A percentile compares a stretch with the other conserved stretches of the same genome.
Conservation (phyloP, 2,329 filamentous ascomycete species). For the Xylaria sp. region DNA sequence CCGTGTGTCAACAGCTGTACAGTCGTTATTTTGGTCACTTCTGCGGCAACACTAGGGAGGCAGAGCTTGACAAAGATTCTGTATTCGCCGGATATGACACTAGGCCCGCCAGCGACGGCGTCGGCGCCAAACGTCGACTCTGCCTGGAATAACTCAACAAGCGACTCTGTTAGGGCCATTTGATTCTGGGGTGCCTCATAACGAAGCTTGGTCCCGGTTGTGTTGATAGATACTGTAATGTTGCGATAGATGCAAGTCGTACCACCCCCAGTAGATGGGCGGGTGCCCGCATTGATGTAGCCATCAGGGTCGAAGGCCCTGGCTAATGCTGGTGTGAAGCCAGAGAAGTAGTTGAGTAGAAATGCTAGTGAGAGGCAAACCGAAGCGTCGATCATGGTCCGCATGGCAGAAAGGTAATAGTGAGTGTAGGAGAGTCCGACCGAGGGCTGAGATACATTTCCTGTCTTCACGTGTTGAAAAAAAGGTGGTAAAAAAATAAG, state of each 20-base stretch:
- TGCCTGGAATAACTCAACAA: slow-evolving; percentile 31
- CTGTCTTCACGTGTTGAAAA: background rate
- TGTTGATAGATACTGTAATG: slow-evolving; percentile 28
- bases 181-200: slow-evolving; percentile 31
- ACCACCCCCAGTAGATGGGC: slow-evolving; percentile 28
- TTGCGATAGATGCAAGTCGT: slow-evolving; percentile 30
- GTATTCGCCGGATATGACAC: slow-evolving; percentile 31
- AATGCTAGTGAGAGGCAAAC: slow-evolving; percentile 22
- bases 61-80: slow-evolving; percentile 33
- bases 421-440: background rate
- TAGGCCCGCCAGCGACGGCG: slow-evolving; percentile 20
- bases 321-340: slow-evolving; percentile 22
- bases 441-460: background rate
- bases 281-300: slow-evolving; percentile 28
- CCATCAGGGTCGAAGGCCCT: slow-evolving; percentile 16
- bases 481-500: no score
- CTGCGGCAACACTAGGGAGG: slow-evolving; percentile 22
- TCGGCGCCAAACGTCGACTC: slow-evolving; percentile 29
- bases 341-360: slow-evolving; percentile 22
- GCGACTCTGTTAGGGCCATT: slow-evolving; percentile 27
- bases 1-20: slow-evolving; percentile 48
- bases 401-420: slow-evolving; percentile 2
- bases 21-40: background rate
- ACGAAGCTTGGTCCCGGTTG: slow-evolving; percentile 27
- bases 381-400: slow-evolving; percentile 24